Conservation (phyloP, 768 basidiomycete species). For the Serendipita sp. region DNA sequence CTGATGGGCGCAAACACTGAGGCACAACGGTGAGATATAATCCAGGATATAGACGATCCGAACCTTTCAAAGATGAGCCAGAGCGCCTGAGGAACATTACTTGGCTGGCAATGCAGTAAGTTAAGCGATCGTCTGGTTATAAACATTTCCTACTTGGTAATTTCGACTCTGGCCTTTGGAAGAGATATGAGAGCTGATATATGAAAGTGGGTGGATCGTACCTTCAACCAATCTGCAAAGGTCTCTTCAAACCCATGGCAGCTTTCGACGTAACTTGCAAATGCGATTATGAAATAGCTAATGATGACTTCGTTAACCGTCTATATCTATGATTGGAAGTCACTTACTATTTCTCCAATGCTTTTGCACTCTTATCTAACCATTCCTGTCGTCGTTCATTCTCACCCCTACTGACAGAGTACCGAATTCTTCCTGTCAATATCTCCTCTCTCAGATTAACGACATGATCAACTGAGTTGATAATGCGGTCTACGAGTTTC, state of each 20-base stretch:
- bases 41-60: background rate
- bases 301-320: background rate
- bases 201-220: slow-evolving; percentile 18
- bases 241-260: slow-evolving; percentile 41
- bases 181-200: background rate
- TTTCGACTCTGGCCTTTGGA: slow-evolving; percentile 58
- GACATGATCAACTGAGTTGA: slow-evolving; percentile 85
- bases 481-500: slow-evolving; percentile 73
- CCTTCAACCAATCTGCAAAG: slow-evolving; percentile 82
- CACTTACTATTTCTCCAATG: slow-evolving; percentile 80
- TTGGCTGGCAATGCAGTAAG: slow-evolving; percentile 36
- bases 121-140: background rate
- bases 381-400: slow-evolving; percentile 36
- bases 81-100: slow-evolving; percentile 72
- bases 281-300: slow-evolving; percentile 89
- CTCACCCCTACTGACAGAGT: slow-evolving; percentile 66
- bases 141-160: slow-evolving; percentile 60
- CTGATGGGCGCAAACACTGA: slow-evolving; percentile 86
- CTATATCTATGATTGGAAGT: no score
- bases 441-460: slow-evolving; percentile 85
- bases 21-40: slow-evolving; percentile 31
- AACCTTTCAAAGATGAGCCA: background rate
- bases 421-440: slow-evolving; percentile 63
- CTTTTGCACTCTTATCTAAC: slow-evolving; percentile 51
- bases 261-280: slow-evolving; percentile 70